Base-by-base conservation (phyloP, 2,329 filamentous ascomycete genomes). In the Trichophyton simii region DNA sequence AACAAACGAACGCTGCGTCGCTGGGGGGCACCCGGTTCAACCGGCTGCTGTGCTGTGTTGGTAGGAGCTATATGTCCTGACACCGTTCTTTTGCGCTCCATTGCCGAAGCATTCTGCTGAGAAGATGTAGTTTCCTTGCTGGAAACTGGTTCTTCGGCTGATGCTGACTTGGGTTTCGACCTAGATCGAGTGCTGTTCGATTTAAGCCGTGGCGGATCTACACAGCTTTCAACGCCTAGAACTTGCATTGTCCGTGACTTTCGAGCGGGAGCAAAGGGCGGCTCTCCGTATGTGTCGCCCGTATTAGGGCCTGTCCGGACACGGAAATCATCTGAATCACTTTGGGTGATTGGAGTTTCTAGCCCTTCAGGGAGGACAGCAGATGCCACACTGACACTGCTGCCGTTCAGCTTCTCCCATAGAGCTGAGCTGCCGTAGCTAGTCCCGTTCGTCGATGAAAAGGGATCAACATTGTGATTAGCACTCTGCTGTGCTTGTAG, bases 41-140 rank as follows among this genome's bases (percentile, higher is more conserved):
- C 81, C 31, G 82, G 72, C 60, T 82, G 83, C 77, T 80, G 65
- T 13, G 48, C 36, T 74, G 76, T 57, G 77, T 77, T 64, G 73
- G 82, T 57, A 82, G 76, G 71, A 41, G 75, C 75, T 50, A 79
- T 77, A 67, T 95, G 89, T 3, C 92, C 92, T 46, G 92, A 96
- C n/a, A 95, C 83, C 1, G 91, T 96, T 67, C 92, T 85, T 76
- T 96, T 97, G 72, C 91, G 84, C 63, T 91, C 88, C 13, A 79
- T 72, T 66, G 65, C 75, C 60, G 70, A 67, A 58, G 68, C 69
- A 59, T 68, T 68, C 41, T 68, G 67, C 38, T 42, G 59, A 0
- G 68, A 58, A 28, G 74, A 72, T 58, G 68, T 69, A 38, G 74
- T 70, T 15, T 67, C 64, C 55, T 70, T 71, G n/a, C 66, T 66